These are phyloP conservation scores for Didymella sp. DNA, from an alignment of 2,329 filamentous ascomycete species.

Conservation along the genomic window DNA sequence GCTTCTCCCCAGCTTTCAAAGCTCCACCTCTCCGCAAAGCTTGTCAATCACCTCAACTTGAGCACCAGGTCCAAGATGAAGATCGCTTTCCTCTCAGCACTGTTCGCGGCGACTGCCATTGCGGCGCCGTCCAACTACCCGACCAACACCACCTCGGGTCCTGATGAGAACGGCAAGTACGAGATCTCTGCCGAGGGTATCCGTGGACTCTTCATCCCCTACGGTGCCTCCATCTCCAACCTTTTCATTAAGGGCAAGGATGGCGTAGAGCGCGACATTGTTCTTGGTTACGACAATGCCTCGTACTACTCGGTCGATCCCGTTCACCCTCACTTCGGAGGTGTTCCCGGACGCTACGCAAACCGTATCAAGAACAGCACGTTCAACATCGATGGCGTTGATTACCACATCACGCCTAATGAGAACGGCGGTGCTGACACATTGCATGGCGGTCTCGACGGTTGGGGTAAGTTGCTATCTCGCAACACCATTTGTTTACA, in stretches of 20 bases:
- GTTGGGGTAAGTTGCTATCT: constrained; percentile 61
- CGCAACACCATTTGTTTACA: too few relatives aligned
- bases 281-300: constrained; percentile 79
- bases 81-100: constrained; percentile 30
- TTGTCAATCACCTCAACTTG: constrained; percentile 22
- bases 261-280: constrained; percentile 72
- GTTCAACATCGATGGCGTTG: constrained; percentile 70
- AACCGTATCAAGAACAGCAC: constrained; percentile 82
- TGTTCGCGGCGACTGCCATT: constrained; percentile 37
- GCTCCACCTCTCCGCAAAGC: constrained; percentile 19
- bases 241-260: constrained; percentile 73
- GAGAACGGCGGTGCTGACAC: constrained; percentile 64
- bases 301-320: constrained; percentile 70
- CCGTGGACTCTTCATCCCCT: constrained; percentile 73
- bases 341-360: constrained; percentile 78
- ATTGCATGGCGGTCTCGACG: constrained; percentile 72
- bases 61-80: constrained; percentile 31
- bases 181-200: constrained; percentile 72
- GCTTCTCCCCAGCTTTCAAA: constrained; percentile 21
- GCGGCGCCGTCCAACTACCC: constrained; percentile 37
- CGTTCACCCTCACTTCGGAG: constrained; percentile 73
- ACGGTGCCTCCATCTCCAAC: constrained; percentile 76
- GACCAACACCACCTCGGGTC: constrained; percentile 36
- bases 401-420: constrained; percentile 67
- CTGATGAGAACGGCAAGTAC: constrained; percentile 66